Conservation (phyloP, 176 grass and related monocot species). For the Oryza punctata region DNA sequence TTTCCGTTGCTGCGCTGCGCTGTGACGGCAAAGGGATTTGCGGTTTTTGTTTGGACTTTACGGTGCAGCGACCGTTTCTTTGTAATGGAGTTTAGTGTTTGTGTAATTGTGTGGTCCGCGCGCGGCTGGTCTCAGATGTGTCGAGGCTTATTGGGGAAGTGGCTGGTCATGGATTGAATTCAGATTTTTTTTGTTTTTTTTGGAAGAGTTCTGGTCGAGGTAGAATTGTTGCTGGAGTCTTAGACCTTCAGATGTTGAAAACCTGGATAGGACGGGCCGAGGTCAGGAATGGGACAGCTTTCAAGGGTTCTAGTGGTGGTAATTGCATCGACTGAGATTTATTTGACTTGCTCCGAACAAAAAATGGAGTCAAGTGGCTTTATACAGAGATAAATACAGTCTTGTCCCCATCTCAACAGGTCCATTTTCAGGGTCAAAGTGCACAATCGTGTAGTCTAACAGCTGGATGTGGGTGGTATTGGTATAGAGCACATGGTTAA, state of each 20-base stretch:
- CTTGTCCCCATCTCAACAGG: not conserved
- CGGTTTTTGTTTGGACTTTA: not conserved
- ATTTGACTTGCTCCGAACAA: not conserved
- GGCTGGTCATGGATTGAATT: not conserved
- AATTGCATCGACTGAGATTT: conserved; percentile 16
- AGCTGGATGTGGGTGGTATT: not conserved
- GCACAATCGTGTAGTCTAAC: not conserved
- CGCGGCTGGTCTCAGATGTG: not conserved
- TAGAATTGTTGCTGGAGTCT: conserved; percentile 3
- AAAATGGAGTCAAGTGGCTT: conserved; percentile 18
- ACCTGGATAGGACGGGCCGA: not conserved
- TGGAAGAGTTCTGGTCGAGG: not conserved
- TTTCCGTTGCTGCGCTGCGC: too few species aligned
- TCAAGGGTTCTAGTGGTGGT: not conserved
- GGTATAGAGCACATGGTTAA: not conserved
- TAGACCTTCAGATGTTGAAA: not conserved
- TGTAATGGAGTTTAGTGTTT: not conserved
- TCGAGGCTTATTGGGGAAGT: not conserved
- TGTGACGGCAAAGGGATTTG: too few species aligned
- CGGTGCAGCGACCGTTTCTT: not conserved
- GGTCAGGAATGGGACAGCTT: not conserved
- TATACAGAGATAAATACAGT: not conserved
- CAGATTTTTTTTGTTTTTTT: not conserved
- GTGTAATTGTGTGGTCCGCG: not conserved
- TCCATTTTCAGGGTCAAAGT: not conserved